These are phyloP conservation scores for Penicillium fuscoglaucum DNA, from an alignment of 2,329 filamentous ascomycete genomes.

Conservation along the genomic window DNA sequence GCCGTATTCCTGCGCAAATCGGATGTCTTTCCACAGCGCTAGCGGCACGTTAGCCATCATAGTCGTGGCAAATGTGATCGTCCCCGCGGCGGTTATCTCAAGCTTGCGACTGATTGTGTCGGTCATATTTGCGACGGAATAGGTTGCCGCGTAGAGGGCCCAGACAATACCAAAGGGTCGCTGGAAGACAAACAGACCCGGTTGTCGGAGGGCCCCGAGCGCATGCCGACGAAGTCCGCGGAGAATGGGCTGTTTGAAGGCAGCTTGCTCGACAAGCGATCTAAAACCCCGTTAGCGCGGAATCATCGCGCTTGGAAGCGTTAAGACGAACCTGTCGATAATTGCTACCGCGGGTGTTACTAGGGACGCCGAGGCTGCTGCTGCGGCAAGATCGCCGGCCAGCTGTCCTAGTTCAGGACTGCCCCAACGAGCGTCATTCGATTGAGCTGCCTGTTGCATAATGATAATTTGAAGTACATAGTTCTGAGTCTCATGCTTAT, in stretches of 20 bases:
- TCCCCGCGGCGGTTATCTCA: slow-evolving; percentile 51
- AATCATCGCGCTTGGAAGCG: neutral
- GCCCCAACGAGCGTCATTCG: slow-evolving; percentile 10
- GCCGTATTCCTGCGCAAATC: slow-evolving; percentile 67
- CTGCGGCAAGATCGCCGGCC: slow-evolving; percentile 28
- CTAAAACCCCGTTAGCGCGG: slow-evolving; percentile 10
- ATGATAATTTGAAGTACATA: neutral
- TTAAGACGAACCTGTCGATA: slow-evolving; percentile 28
- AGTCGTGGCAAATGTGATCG: slow-evolving; percentile 64
- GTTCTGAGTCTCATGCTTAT: slow-evolving; percentile 6
- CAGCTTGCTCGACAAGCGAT: slow-evolving; percentile 29
- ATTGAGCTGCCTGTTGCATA: slow-evolving; percentile 16
- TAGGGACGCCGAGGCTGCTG: slow-evolving; percentile 26
- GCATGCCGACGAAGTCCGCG: slow-evolving; percentile 24
- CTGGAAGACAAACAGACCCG: slow-evolving; percentile 33
- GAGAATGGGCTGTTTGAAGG: slow-evolving; percentile 25
- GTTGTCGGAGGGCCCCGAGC: slow-evolving; percentile 22
- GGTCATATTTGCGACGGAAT: slow-evolving; percentile 77
- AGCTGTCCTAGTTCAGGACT: slow-evolving; percentile 15
- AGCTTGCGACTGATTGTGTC: slow-evolving; percentile 70
- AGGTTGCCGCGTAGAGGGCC: slow-evolving; percentile 76
- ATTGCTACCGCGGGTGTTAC: slow-evolving; percentile 30
- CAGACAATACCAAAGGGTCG: slow-evolving; percentile 43
- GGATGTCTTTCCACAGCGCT: slow-evolving; percentile 34
- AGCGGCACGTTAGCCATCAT: slow-evolving; percentile 35